Percentiles rank a stretch among this genome's conserved stretches.
Evolutionary conservation across 2,329 filamentous ascomycete species (phyloP).

Genomic region (Colletotrichum limetticola): DNA sequence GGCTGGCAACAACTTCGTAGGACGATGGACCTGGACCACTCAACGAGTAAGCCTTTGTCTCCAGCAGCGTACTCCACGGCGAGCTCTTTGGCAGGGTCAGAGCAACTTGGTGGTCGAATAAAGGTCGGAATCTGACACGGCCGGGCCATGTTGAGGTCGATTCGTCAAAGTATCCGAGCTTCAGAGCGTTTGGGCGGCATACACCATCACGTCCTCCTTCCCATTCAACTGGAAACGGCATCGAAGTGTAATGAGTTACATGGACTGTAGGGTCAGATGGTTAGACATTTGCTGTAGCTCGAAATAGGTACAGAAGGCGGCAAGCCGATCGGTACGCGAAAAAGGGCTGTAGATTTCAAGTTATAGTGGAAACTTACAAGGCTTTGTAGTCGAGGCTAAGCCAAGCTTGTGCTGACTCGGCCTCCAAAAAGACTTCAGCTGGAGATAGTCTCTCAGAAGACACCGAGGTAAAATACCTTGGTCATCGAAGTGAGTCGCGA

Average conservation of each 20-base stretch:
- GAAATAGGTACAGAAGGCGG: background rate
- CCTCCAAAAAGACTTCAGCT: constrained; percentile 36
- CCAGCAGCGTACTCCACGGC: constrained; percentile 46
- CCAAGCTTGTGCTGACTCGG: constrained; percentile 36
- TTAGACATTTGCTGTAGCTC: background rate
- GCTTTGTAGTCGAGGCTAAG: constrained; percentile 43
- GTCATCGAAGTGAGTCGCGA: constrained; percentile 41
- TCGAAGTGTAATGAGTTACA: constrained; percentile 40
- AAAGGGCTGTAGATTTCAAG: background rate
- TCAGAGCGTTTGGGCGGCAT: constrained; percentile 57
- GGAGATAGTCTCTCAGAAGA: constrained; percentile 39
- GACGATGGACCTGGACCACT: constrained; percentile 58
- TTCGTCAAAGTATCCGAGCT: constrained; percentile 59
- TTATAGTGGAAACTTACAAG: constrained; percentile 39
- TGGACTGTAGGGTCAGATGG: constrained; percentile 35
- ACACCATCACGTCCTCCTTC: constrained; percentile 44
- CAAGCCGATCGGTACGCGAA: background rate
- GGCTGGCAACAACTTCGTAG: constrained; percentile 63
- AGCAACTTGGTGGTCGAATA: constrained; percentile 56
- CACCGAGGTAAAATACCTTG: constrained; percentile 38
- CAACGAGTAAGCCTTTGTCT: constrained; percentile 40
- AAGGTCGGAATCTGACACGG: constrained; percentile 42
- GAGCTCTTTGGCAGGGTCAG: constrained; percentile 49
- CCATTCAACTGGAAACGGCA: constrained; percentile 44
- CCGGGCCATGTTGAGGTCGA: constrained; percentile 50